Evolutionary conservation across 2,329 filamentous ascomycete genomes (phyloP).

Genomic region (Sordariomycetes sp.): DNA sequence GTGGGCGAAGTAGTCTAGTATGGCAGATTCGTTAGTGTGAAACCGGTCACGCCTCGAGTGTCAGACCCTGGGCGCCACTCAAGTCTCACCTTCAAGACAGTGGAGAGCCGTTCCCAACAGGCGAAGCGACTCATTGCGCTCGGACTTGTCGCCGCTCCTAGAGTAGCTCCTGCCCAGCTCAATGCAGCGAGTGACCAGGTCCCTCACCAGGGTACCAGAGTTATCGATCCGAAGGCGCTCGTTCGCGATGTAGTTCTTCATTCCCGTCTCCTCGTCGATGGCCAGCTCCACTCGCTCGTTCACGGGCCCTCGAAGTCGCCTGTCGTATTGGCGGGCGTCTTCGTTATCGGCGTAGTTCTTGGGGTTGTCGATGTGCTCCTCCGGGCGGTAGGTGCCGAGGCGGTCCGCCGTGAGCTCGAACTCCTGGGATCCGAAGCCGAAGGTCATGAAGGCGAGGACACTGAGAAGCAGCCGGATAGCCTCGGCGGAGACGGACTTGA

Average conservation of each 20-base stretch:
- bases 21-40: neutral
- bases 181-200: constrained; percentile 63
- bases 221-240: constrained; percentile 71
- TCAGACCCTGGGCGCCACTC: neutral
- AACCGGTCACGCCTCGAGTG: neutral
- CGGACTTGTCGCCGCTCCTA: constrained; percentile 45
- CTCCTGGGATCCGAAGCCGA: constrained; percentile 77
- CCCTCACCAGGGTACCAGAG: constrained; percentile 65
- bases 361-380: constrained; percentile 67
- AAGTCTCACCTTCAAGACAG: constrained; percentile 60
- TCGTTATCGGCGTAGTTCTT: constrained; percentile 82
- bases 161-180: constrained; percentile 68
- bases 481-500: constrained; percentile 83
- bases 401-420: constrained; percentile 77
- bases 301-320: constrained; percentile 69
- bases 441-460: constrained; percentile 81
- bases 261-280: constrained; percentile 62
- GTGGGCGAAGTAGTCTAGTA: constrained; percentile 73
- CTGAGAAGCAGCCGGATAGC: constrained; percentile 84
- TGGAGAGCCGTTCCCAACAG: constrained; percentile 81
- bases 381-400: constrained; percentile 70
- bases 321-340: constrained; percentile 76
- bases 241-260: constrained; percentile 94
- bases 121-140: constrained; percentile 78
- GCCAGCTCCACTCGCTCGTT: constrained; percentile 69